These are phyloP conservation scores for Exophiala sp. DNA, from an alignment of 2,329 filamentous ascomycete genomes.

Conservation along the genomic window DNA sequence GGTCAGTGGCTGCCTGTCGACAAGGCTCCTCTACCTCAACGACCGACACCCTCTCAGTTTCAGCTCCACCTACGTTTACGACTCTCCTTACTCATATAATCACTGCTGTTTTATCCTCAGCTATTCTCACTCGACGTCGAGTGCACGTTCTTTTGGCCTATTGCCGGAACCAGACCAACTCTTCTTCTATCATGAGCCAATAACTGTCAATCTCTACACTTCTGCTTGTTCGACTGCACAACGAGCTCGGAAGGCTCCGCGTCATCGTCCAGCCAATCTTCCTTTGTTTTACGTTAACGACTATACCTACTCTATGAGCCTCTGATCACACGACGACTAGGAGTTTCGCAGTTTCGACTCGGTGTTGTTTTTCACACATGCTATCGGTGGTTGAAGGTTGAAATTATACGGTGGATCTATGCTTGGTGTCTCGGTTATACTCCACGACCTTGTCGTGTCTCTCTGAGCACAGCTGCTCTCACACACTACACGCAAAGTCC, in stretches of 20 bases:
- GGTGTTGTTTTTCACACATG: slow-evolving; percentile 20
- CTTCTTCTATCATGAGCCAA: slow-evolving; percentile 24
- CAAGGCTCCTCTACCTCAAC: slow-evolving; percentile 12
- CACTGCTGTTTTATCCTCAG: slow-evolving; percentile 5
- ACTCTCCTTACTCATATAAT: slow-evolving; percentile 7
- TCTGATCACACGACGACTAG: slow-evolving; percentile 29
- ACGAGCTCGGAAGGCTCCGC: slow-evolving; percentile 28
- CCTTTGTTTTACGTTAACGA: slow-evolving; percentile 27
- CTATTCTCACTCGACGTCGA: background rate
- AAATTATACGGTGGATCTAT: slow-evolving; percentile 24
- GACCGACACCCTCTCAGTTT: slow-evolving; percentile 4
- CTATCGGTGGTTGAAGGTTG: slow-evolving; percentile 22
- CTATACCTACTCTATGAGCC: slow-evolving; percentile 28
- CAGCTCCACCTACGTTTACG: slow-evolving; percentile 9
- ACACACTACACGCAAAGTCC: slow-evolving; percentile 11
- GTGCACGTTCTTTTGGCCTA: slow-evolving; percentile 14
- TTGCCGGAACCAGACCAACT: slow-evolving; percentile 21
- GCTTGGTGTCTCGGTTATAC: slow-evolving; percentile 23
- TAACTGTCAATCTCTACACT: slow-evolving; percentile 27
- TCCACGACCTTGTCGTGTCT: slow-evolving; percentile 20
- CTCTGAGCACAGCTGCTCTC: slow-evolving; percentile 16
- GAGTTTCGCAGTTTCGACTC: slow-evolving; percentile 23
- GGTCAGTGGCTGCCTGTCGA: slow-evolving; percentile 20
- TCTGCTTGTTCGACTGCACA: slow-evolving; percentile 27
- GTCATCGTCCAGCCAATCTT: slow-evolving; percentile 25